Evolutionary conservation across 768 basidiomycete genomes (phyloP), one percentile per base, ranked within the genome.

Genomic region (Bullera alba): DNA sequence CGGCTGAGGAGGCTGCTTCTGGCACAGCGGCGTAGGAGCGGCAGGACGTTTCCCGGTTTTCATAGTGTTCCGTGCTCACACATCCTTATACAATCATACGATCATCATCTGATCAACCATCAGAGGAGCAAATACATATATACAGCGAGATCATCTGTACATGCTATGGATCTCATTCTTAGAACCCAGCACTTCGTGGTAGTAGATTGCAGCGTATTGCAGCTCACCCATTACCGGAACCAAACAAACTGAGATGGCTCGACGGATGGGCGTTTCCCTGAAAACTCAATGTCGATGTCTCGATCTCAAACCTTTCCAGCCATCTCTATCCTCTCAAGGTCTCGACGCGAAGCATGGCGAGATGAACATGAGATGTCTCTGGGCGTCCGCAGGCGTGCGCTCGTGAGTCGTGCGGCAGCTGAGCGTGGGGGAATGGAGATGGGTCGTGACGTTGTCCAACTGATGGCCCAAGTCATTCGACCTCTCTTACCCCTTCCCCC

Each of bases 1-100:
- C 54, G 5, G 56, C 57, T 34, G 58, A 56, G 16, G 54, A 60
- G 42, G 61, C n/a, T n/a, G n/a, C n/a, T n/a, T n/a, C n/a, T n/a
- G n/a, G n/a, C n/a, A n/a, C n/a, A n/a, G n/a, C n/a, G n/a, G n/a
- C n/a, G n/a, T n/a, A n/a, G n/a, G n/a, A n/a, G n/a, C n/a, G n/a
- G n/a, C n/a, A n/a, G n/a, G n/a, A n/a, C n/a, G n/a, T n/a, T n/a
- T n/a, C n/a, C n/a, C n/a, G n/a, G n/a, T n/a, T n/a, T n/a, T n/a
- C n/a, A n/a, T n/a, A n/a, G n/a, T n/a, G n/a, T n/a, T n/a, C n/a
- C n/a, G n/a, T n/a, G n/a, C n/a, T n/a, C n/a, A n/a, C n/a, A n/a
- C n/a, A n/a, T n/a, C n/a, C n/a, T n/a, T n/a, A n/a, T n/a, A n/a
- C n/a, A n/a, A n/a, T n/a, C n/a, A n/a, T n/a, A n/a, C n/a, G n/a